Base-by-base conservation (phyloP, 352 stramenopile genomes). In the Elongisporangium anandrum region DNA sequence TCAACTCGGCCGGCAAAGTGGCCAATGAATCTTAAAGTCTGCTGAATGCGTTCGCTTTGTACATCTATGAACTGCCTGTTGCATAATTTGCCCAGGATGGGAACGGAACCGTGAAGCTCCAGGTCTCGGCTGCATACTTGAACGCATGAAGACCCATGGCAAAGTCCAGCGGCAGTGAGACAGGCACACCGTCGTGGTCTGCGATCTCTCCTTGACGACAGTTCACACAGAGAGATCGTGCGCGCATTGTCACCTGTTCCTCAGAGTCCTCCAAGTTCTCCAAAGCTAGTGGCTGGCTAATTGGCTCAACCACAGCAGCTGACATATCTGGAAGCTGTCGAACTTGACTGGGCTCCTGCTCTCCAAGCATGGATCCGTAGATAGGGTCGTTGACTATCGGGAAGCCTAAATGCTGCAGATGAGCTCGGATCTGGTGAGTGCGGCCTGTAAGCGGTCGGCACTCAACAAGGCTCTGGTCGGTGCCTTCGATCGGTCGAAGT, bases 401-500 rank as follows among this genome's bases (percentile, higher is more conserved):
- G 60, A 86, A 86, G 5, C 75, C 80, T 20, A 94, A 51, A 54
- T 86, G 72, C 61, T 98, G 87, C 20, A 98, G 75, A 64, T 99
- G 96, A 1, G 98, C 73, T 24, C 96, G 87, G 66, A 98, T 97
- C 73, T 99, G 95, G 72, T 99, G 96, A 5, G 93, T 98, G 9
- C 96, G 66, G 6, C 96, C 96, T 9, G 96, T 98, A 21, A 90
- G 67, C 38, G 95, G 95, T 51, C 88, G 76, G 59, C 86, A 96
- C 54, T 97, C 73, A 9, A 98, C 79, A 48, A 98, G 61, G 41
- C 87, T 92, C 56, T 86, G 60, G 4, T 60, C 56, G 4, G 38
- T 20, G 15, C 65, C 61, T n/a, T 60, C 51, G 38, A 63, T 24
- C 52, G 54, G 64, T 22, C 61, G 8, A 20, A 69, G 34, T n/a